phyloP scores from a whole-genome alignment of 192 early-diverging fungal species.

The Podila verticillata region DNA sequence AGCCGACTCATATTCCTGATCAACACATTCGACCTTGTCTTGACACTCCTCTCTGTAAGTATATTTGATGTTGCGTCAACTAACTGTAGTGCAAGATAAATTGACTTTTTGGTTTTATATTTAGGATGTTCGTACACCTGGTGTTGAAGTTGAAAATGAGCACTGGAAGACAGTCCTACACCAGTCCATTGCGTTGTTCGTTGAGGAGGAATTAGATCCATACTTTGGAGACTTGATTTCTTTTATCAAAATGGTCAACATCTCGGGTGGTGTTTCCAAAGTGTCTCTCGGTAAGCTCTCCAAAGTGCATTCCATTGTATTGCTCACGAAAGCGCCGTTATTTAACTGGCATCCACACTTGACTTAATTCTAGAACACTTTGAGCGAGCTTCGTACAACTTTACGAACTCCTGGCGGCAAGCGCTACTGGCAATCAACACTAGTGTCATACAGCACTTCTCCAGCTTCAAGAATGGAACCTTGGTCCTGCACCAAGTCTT shows the following conservation, averaged over 20 bases:
- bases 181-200: conserved; percentile 79
- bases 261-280: conserved; percentile 65
- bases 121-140: conserved; percentile 61
- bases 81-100: too few relatives aligned
- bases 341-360: background rate
- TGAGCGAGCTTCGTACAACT: conserved; percentile 74
- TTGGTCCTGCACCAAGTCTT: conserved; percentile 90
- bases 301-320: background rate
- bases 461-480: conserved; percentile 96
- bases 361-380: conserved; percentile 62
- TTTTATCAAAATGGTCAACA: conserved; percentile 80
- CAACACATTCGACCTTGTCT: conserved; percentile 94
- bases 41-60: conserved; percentile 79
- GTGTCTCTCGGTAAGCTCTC: conserved; percentile 55
- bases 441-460: conserved; percentile 90
- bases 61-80: too few relatives aligned
- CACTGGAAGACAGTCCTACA: conserved; percentile 72
- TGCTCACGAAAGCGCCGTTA: background rate
- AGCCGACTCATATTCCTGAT: conserved; percentile 85
- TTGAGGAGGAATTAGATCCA: conserved; percentile 86
- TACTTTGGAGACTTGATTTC: conserved; percentile 84
- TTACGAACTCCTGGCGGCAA: conserved; percentile 84
- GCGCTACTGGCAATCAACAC: conserved; percentile 82
- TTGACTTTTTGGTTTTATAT: background rate
- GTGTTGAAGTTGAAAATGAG: conserved; percentile 58